A percentile compares a stretch with the other conserved stretches of the same genome.
Conservation (phyloP, 1,139 yeast species). For the Pichia sp. region DNA sequence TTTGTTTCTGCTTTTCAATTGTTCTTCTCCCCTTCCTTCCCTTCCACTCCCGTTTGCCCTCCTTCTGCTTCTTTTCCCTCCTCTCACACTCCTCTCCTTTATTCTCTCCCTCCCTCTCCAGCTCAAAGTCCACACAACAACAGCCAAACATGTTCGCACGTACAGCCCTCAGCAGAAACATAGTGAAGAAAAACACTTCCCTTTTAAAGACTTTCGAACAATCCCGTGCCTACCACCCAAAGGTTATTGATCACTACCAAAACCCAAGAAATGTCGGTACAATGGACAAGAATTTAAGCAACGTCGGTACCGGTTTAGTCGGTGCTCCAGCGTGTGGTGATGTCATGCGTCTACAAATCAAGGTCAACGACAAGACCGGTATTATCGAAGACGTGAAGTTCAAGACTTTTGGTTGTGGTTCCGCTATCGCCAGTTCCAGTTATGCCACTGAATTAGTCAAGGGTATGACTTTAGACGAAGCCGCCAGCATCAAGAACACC, state of each 20-base stretch:
- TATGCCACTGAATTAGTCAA: constrained; percentile 94
- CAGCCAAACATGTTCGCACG: constrained; percentile 1
- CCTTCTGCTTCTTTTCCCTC: too few species aligned
- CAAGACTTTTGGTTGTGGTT: constrained; percentile 98
- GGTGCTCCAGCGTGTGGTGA: constrained; percentile 99
- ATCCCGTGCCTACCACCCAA: constrained; percentile 57
- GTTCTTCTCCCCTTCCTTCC: constrained; percentile 5
- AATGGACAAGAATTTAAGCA: constrained; percentile 67
- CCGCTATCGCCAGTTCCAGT: constrained; percentile 95
- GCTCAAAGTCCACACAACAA: too few species aligned
- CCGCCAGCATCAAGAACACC: constrained; percentile 85
- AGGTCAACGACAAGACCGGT: constrained; percentile 89
- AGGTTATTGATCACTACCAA: constrained; percentile 86
- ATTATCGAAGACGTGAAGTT: constrained; percentile 92
- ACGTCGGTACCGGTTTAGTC: constrained; percentile 97
- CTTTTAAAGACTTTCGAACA: background rate
- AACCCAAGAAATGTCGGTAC: constrained; percentile 98
- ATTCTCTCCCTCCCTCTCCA: background rate
- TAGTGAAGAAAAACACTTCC: background rate
- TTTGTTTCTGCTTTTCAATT: too few species aligned
- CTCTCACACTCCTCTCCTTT: constrained; percentile 17
- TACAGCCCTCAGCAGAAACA: background rate
- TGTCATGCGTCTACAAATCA: constrained; percentile 95
- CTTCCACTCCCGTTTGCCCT: too few species aligned
- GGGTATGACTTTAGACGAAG: constrained; percentile 94